phyloP scores from a whole-genome alignment of 1,284 basidiomycete species.

The Ustilago curta region DNA sequence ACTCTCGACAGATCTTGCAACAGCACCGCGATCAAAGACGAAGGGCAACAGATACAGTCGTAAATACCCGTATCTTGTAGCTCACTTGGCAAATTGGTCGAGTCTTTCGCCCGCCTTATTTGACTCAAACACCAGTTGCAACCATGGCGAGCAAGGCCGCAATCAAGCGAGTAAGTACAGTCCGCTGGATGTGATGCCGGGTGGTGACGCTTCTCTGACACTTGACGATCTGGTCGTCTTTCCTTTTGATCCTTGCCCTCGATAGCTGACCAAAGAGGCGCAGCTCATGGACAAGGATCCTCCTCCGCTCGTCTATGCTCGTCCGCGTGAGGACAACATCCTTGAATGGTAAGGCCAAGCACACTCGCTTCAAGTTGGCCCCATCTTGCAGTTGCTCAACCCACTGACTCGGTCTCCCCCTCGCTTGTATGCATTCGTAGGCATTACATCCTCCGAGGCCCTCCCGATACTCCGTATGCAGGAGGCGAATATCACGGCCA shows the following conservation, averaged over 20 bases:
- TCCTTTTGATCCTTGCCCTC: neutral
- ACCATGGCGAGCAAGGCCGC: slow-evolving; percentile 52
- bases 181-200: no score
- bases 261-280: slow-evolving; percentile 86
- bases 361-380: neutral
- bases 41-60: no score
- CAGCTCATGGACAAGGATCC: slow-evolving; percentile 91
- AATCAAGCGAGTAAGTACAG: slow-evolving; percentile 43
- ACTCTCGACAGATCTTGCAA: no score
- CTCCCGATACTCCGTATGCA: slow-evolving; percentile 89
- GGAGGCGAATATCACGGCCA: slow-evolving; percentile 89
- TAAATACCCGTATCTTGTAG: neutral
- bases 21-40: no score
- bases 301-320: slow-evolving; percentile 92
- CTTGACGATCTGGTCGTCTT: neutral
- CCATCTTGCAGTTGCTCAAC: neutral
- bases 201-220: neutral
- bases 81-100: neutral
- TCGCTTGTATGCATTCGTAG: slow-evolving; percentile 68
- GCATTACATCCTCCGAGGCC: slow-evolving; percentile 77
- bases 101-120: neutral
- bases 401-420: neutral
- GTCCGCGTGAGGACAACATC: slow-evolving; percentile 95
- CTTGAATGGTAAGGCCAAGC: slow-evolving; percentile 70
- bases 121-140: neutral